Percentiles rank a stretch among this genome's conserved stretches.
Evolutionary conservation across 495 filamentous ascomycete genomes (phyloP).

Genomic region (Xylaria longipes): DNA sequence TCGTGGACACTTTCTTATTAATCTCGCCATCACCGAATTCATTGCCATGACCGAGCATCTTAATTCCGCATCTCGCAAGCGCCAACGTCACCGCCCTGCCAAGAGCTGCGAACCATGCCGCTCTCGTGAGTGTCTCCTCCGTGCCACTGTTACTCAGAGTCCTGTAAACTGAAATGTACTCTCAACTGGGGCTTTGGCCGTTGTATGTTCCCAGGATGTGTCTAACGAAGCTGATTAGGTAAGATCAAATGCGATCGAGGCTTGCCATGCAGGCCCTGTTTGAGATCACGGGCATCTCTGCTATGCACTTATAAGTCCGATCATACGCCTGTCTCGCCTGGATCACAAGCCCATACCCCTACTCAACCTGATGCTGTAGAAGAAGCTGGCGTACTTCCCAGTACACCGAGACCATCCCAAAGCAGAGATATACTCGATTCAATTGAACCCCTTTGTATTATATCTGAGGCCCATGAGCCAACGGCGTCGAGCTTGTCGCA

Average conservation of each 20-base stretch:
- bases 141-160: neutral
- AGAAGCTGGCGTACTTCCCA: constrained; percentile 1
- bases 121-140: constrained; percentile 3
- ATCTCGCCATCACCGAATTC: neutral
- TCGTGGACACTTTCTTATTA: neutral
- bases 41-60: constrained; percentile 16
- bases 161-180: neutral
- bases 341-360: neutral
- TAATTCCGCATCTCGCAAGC: constrained; percentile 16
- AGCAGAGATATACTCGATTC: neutral
- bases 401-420: neutral
- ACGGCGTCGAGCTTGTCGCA: constrained; percentile 13
- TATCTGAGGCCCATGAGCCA: neutral
- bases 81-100: constrained; percentile 15
- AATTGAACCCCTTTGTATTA: neutral
- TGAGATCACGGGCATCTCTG: constrained; percentile 18
- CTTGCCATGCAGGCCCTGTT: constrained; percentile 17
- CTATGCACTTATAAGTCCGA: constrained; percentile 14
- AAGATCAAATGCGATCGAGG: constrained; percentile 21
- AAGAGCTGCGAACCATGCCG: constrained; percentile 27
- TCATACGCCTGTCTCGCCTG: neutral
- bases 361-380: neutral
- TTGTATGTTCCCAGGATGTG: neutral
- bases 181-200: neutral
- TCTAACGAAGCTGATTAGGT: neutral